These are phyloP conservation scores for Saccharomyces hybrid DNA, from an alignment of 1,139 yeast species.

Conservation along the genomic window DNA sequence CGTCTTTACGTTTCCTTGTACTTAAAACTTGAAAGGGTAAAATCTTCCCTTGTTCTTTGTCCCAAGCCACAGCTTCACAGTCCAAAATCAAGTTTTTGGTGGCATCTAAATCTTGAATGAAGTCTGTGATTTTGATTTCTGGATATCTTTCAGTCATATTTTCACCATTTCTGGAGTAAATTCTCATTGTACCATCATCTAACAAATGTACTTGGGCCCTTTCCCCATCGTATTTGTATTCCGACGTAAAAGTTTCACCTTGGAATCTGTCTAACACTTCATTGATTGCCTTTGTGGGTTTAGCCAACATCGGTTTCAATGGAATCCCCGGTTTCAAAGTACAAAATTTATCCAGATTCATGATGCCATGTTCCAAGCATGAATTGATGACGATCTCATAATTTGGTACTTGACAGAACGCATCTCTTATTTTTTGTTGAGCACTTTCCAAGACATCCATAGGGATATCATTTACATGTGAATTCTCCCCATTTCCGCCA, in stretches of 20 bases:
- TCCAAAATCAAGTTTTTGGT: constrained; percentile 64
- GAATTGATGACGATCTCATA: constrained; percentile 67
- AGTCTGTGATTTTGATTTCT: constrained; percentile 66
- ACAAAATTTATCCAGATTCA: constrained; percentile 57
- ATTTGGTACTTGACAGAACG: constrained; percentile 86
- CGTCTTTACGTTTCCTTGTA: constrained; percentile 91
- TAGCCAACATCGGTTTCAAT: constrained; percentile 94
- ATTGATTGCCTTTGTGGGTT: constrained; percentile 86
- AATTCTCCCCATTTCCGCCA: constrained; percentile 35
- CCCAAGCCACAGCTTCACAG: constrained; percentile 99
- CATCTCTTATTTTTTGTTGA: constrained; percentile 75
- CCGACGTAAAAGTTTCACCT: constrained; percentile 83
- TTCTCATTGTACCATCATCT: constrained; percentile 57
- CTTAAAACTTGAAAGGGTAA: constrained; percentile 89
- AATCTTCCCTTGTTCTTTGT: constrained; percentile 60
- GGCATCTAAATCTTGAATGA: constrained; percentile 36
- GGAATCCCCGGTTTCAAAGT: constrained; percentile 88
- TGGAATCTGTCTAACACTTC: constrained; percentile 87
- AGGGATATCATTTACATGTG: constrained; percentile 12
- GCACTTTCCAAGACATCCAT: constrained; percentile 44
- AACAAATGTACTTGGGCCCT: constrained; percentile 88
- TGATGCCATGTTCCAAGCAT: constrained; percentile 60
- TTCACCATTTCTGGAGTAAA: constrained; percentile 91
- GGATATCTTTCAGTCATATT: constrained; percentile 97
- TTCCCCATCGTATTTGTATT: constrained; percentile 96